Percentiles rank a stretch among this genome's conserved stretches.
Conservation (phyloP, 495 filamentous ascomycete genomes). For the Opeltia flavorubescens region DNA sequence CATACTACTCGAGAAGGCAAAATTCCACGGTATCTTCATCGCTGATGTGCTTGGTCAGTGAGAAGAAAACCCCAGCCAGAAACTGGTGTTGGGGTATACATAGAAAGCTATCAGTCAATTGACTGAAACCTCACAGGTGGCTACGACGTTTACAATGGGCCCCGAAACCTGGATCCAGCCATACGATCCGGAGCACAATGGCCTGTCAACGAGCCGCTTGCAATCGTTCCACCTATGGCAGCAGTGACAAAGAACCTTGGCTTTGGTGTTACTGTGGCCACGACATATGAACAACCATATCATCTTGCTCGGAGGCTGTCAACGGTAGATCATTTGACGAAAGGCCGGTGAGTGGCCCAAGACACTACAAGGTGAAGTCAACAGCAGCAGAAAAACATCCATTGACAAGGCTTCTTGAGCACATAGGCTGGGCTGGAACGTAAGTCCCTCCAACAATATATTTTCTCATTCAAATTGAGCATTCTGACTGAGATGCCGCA, state of each 20-base stretch:
- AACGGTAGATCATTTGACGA: constrained; percentile 53
- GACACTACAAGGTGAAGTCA: no score
- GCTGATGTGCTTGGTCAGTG: constrained; percentile 34
- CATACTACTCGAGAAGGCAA: constrained; percentile 32
- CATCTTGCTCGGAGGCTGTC: constrained; percentile 50
- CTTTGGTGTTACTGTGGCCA: constrained; percentile 55
- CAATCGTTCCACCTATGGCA: constrained; percentile 32
- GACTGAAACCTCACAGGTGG: constrained; percentile 26
- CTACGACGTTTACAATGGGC: constrained; percentile 53
- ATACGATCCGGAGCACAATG: constrained; percentile 49
- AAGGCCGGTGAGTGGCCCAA: constrained; percentile 41
- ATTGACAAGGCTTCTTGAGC: no score
- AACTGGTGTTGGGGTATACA: no score
- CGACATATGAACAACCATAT: constrained; percentile 57
- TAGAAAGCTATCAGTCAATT: not conserved
- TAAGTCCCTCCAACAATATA: constrained; percentile 1
- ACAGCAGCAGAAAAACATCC: no score
- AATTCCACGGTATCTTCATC: constrained; percentile 45
- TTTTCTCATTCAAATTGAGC: no score
- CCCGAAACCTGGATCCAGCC: constrained; percentile 42
- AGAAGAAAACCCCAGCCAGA: no score
- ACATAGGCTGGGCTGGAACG: constrained; percentile 43
- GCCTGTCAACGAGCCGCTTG: constrained; percentile 43
- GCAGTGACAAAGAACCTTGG: constrained; percentile 49
- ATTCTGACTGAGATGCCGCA: constrained; percentile 4